Percentiles rank a stretch among this genome's conserved stretches.
Conservation (phyloP, 2,329 filamentous ascomycete species). For the Huntiella bhutanensis region DNA sequence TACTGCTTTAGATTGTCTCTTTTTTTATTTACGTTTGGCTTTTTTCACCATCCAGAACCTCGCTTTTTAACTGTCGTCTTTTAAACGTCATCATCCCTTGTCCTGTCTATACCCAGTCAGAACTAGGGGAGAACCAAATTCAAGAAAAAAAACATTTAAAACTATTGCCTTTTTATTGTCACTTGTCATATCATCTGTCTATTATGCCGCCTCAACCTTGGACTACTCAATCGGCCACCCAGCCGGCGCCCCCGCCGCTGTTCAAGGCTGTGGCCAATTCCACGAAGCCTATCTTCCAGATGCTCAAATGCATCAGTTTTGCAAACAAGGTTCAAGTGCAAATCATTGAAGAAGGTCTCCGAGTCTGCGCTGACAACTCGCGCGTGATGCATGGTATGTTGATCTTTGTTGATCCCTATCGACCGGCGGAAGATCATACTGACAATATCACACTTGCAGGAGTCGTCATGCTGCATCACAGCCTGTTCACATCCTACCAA, state of each 20-base stretch:
- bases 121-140: neutral
- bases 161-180: neutral
- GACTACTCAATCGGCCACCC: neutral
- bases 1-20: constrained; percentile 14
- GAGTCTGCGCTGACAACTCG: constrained; percentile 74
- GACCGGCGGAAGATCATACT: neutral
- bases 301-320: constrained; percentile 38
- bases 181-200: neutral
- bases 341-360: constrained; percentile 67
- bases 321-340: constrained; percentile 43
- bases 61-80: neutral
- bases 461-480: constrained; percentile 64
- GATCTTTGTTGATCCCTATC: neutral
- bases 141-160: constrained; percentile 1
- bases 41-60: constrained; percentile 10
- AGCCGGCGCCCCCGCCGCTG: constrained; percentile 24
- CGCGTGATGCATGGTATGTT: constrained; percentile 71
- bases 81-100: neutral
- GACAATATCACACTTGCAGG: constrained; percentile 15
- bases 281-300: constrained; percentile 53
- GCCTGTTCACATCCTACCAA: constrained; percentile 70
- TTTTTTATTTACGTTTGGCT: constrained; percentile 13
- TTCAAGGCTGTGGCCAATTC: constrained; percentile 64
- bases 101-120: neutral
- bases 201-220: constrained; percentile 16